These are phyloP conservation scores for Tilletia setariae DNA, from an alignment of 1,284 basidiomycete species.

Conservation along the genomic window DNA sequence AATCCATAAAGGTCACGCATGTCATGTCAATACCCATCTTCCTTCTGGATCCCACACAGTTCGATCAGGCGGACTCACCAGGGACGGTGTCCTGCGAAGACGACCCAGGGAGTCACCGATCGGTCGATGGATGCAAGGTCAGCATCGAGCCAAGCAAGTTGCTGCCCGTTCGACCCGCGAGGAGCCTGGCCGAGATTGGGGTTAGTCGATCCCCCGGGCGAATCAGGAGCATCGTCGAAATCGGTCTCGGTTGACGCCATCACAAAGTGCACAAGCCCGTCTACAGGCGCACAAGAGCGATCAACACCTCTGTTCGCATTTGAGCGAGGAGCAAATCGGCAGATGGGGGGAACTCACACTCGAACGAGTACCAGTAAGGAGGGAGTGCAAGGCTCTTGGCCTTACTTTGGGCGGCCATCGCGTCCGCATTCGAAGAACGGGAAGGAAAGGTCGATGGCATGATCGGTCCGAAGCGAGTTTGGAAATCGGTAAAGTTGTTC, in stretches of 20 bases:
- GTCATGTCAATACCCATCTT: neutral
- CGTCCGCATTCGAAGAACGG: slow-evolving; percentile 12
- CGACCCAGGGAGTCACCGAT: slow-evolving; percentile 54
- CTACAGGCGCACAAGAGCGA: too few species aligned
- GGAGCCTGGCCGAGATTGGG: slow-evolving; percentile 27
- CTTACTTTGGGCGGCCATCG: slow-evolving; percentile 8
- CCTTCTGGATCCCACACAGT: neutral
- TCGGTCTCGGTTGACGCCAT: slow-evolving; percentile 45
- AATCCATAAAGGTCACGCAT: neutral
- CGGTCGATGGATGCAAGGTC: slow-evolving; percentile 55
- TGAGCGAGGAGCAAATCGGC: slow-evolving; percentile 4
- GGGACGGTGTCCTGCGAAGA: slow-evolving; percentile 49
- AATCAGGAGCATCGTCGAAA: slow-evolving; percentile 33
- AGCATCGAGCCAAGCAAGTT: slow-evolving; percentile 39
- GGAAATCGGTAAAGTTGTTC: slow-evolving; percentile 38
- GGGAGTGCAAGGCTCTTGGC: slow-evolving; percentile 2
- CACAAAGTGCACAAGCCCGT: slow-evolving; percentile 38
- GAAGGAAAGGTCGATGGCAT: slow-evolving; percentile 32
- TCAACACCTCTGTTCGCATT: too few species aligned
- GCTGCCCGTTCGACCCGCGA: slow-evolving; percentile 20
- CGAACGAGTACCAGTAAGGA: slow-evolving; percentile 16
- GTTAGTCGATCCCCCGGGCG: slow-evolving; percentile 26
- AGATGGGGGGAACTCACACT: slow-evolving; percentile 31
- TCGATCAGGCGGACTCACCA: too few species aligned
- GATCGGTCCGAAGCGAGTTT: slow-evolving; percentile 25